phyloP scores from a whole-genome alignment of 1,139 yeast species.

The Barnettozyma hawaiiensis region DNA sequence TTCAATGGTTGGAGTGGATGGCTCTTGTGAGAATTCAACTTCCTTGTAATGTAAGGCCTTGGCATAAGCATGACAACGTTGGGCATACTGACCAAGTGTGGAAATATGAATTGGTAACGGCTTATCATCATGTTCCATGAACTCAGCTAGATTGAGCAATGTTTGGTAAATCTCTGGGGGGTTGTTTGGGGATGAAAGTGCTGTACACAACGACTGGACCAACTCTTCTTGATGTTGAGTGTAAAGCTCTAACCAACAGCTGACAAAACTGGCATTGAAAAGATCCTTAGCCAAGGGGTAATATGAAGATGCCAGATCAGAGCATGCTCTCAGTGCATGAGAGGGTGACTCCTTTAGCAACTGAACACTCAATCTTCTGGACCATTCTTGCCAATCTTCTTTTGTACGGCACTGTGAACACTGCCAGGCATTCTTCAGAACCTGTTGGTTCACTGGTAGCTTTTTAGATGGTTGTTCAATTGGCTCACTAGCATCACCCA shows the following conservation, averaged over 20 bases:
- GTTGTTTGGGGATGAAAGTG: constrained; percentile 82
- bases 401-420: constrained; percentile 81
- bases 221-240: constrained; percentile 91
- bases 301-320: constrained; percentile 82
- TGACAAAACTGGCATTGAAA: constrained; percentile 91
- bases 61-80: constrained; percentile 94
- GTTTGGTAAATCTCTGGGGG: constrained; percentile 96
- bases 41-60: constrained; percentile 96
- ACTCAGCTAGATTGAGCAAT: constrained; percentile 83
- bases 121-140: constrained; percentile 96
- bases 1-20: constrained; percentile 88
- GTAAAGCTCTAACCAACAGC: constrained; percentile 92
- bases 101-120: constrained; percentile 87
- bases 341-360: constrained; percentile 89
- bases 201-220: constrained; percentile 78
- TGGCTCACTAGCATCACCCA: constrained; percentile 52
- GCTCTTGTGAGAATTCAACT: constrained; percentile 88
- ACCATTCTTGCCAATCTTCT: constrained; percentile 99
- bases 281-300: constrained; percentile 86
- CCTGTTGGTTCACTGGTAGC: constrained; percentile 46
- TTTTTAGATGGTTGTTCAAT: constrained; percentile 69
- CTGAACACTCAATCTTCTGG: constrained; percentile 79
- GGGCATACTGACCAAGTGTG: constrained; percentile 89
- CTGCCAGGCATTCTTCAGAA: constrained; percentile 78
- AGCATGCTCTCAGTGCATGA: constrained; percentile 90